Percentiles rank a stretch among this genome's conserved stretches.
Evolutionary conservation across 176 grass and related monocot genomes (phyloP).

Genomic region (Chloris gayana): DNA sequence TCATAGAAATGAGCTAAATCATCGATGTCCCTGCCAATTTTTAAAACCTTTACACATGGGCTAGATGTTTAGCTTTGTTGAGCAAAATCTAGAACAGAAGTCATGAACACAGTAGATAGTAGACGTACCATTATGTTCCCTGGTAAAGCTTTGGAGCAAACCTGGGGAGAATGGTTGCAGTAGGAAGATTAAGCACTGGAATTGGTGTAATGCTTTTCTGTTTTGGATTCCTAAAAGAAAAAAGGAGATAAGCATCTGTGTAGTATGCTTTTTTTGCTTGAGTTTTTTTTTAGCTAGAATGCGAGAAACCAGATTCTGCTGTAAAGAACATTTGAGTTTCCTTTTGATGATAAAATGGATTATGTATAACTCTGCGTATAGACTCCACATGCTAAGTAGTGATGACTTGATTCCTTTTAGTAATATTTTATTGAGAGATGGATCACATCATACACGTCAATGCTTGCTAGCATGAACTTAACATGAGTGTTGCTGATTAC

Average conservation of each 20-base stretch:
- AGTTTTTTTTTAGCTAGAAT: not conserved
- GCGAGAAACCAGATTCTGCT: not conserved
- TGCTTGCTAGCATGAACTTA: not conserved
- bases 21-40: not conserved
- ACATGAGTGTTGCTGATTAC: not conserved
- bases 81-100: not conserved
- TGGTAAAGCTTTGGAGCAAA: conserved; percentile 14
- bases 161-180: not conserved
- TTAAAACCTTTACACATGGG: not conserved
- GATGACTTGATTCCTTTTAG: not conserved
- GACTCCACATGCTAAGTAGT: not conserved
- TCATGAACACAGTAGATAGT: not conserved
- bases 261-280: not conserved
- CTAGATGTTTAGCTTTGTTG: not conserved
- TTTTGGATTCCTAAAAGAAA: not conserved
- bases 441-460: not conserved
- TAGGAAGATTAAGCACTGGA: not conserved
- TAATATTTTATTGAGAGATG: conserved; percentile 4
- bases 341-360: not conserved
- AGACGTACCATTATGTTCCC: not conserved
- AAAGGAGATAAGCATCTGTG: not conserved
- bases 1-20: not conserved
- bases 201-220: not conserved
- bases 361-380: not conserved
- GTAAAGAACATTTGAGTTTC: not conserved